These are phyloP conservation scores for Aspergillus bombycis DNA, from an alignment of 2,329 filamentous ascomycete species.

Conservation along the genomic window DNA sequence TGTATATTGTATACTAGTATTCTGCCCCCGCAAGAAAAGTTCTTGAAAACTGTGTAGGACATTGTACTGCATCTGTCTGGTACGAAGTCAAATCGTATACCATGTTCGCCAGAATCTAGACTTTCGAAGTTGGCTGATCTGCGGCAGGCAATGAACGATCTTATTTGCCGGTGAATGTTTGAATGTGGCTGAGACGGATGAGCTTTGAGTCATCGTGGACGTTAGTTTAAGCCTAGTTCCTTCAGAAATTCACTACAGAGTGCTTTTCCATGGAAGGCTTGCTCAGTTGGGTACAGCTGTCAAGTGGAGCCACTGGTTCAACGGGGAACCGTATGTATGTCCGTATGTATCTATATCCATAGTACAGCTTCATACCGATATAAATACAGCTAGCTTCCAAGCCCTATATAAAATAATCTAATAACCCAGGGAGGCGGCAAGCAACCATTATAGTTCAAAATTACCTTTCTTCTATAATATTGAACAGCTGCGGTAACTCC, in stretches of 20 bases:
- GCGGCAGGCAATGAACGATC: neutral
- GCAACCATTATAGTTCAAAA: neutral
- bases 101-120: neutral
- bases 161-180: neutral
- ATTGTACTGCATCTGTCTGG: neutral
- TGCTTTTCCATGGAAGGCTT: neutral
- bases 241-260: neutral
- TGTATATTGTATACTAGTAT: no score
- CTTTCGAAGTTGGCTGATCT: neutral
- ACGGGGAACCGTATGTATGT: neutral
- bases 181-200: neutral
- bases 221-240: neutral
- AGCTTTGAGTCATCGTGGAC: neutral
- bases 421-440: neutral
- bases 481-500: neutral
- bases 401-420: neutral
- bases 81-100: neutral
- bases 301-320: neutral
- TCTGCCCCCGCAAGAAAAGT: no score
- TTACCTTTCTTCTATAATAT: neutral
- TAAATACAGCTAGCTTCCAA: neutral
- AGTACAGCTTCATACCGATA: neutral
- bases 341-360: neutral
- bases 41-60: neutral
- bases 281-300: neutral